Percentiles rank a stretch among this genome's conserved stretches.
phyloP scores from a whole-genome alignment of 371 early-diverging fungal species.

The Apophysomyces ossiformis region DNA sequence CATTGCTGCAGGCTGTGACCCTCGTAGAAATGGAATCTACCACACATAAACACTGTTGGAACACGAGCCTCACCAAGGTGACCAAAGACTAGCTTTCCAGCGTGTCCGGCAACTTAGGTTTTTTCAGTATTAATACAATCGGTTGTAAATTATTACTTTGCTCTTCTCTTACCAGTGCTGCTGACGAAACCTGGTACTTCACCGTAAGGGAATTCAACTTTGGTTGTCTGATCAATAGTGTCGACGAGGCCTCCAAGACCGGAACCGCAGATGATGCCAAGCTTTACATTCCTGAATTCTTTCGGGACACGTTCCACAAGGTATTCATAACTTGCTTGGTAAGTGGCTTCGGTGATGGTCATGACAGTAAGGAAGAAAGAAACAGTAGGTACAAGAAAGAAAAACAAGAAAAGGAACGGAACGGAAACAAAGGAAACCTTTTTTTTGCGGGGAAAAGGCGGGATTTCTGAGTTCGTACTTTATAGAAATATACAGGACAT shows the following conservation, averaged over 20 bases:
- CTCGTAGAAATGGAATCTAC: conserved; percentile 89
- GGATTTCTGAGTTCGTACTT: background rate
- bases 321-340: conserved; percentile 29
- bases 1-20: conserved; percentile 80
- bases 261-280: conserved; percentile 92
- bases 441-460: background rate
- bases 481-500: too few relatives aligned
- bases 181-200: conserved; percentile 87
- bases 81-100: conserved; percentile 92
- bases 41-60: conserved; percentile 85
- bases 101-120: conserved; percentile 80
- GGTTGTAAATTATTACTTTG: background rate
- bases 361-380: conserved; percentile 3
- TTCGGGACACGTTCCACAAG: conserved; percentile 35
- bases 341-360: conserved; percentile 35
- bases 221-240: conserved; percentile 64
- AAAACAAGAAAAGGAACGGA: conserved; percentile 5
- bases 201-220: conserved; percentile 74
- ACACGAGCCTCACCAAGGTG: conserved; percentile 69
- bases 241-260: conserved; percentile 89
- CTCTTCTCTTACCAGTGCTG: conserved; percentile 72
- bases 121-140: background rate
- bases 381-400: conserved; percentile 8
- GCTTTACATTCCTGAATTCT: conserved; percentile 47
- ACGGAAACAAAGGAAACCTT: background rate